A percentile compares a stretch with the other conserved stretches of the same genome.
Conservation (phyloP, 768 basidiomycete species). For the Ramaria sp. region DNA sequence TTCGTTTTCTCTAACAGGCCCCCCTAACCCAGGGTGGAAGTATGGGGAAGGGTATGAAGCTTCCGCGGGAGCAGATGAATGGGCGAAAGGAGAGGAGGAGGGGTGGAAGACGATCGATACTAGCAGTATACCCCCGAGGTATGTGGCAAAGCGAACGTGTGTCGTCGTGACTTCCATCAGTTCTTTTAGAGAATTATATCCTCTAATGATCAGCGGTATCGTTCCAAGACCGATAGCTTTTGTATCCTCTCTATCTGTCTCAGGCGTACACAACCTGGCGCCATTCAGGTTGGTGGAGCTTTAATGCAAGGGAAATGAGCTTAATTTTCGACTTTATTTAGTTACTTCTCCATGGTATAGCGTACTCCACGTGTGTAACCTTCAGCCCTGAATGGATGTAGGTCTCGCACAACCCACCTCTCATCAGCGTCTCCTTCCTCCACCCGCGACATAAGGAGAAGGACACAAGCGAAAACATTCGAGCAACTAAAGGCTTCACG, state of each 20-base stretch:
- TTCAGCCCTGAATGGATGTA: conserved; percentile 18
- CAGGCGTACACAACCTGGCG: conserved; percentile 51
- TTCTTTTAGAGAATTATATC: conserved; percentile 28
- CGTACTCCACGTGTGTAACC: conserved; percentile 3
- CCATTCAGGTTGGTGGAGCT: conserved; percentile 45
- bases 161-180: background rate
- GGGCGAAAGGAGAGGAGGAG: background rate
- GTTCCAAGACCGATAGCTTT: conserved; percentile 60
- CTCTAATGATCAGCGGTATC: conserved; percentile 45
- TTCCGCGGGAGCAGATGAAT: conserved; percentile 1
- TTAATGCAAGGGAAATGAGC: background rate
- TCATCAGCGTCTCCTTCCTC: conserved; percentile 52
- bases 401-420: conserved; percentile 56
- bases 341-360: conserved; percentile 54
- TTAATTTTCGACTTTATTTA: conserved; percentile 10
- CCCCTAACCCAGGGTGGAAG: conserved; percentile 5
- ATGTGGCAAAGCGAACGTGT: background rate
- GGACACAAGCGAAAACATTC: conserved; percentile 59
- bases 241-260: conserved; percentile 43
- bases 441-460: conserved; percentile 34
- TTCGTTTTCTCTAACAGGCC: background rate
- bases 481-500: conserved; percentile 55
- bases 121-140: background rate
- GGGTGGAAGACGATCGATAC: conserved; percentile 2
- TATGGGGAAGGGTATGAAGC: conserved; percentile 2